These are phyloP conservation scores for Termitomyces titanicus DNA, from an alignment of 768 basidiomycete species.

Conservation along the genomic window DNA sequence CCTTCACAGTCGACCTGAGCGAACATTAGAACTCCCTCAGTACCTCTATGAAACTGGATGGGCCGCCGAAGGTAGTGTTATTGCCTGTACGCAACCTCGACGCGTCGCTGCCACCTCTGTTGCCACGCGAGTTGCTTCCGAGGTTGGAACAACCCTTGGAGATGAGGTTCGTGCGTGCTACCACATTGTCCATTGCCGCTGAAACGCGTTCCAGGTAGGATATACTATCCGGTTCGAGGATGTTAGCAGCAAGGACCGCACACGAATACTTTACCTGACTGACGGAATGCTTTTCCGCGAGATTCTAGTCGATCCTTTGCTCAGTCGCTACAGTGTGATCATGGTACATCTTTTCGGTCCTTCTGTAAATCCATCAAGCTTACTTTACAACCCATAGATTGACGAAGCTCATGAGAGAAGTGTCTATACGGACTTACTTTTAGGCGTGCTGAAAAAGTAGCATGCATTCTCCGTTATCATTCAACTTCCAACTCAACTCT, in stretches of 20 bases:
- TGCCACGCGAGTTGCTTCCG: constrained; percentile 85
- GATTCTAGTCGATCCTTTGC: constrained; percentile 84
- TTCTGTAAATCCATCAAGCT: constrained; percentile 1
- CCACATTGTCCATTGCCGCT: constrained; percentile 19
- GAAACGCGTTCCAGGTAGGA: constrained; percentile 63
- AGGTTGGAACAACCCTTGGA: constrained; percentile 84
- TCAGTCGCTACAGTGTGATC: constrained; percentile 91
- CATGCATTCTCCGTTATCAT: constrained; percentile 11
- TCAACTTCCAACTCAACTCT: constrained; percentile 1
- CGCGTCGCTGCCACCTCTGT: constrained; percentile 96
- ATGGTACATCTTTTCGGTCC: constrained; percentile 58
- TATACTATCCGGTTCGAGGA: constrained; percentile 98
- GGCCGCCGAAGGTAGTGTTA: constrained; percentile 76
- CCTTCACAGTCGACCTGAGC: constrained; percentile 11
- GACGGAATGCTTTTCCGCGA: constrained; percentile 98
- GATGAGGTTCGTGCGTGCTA: constrained; percentile 60
- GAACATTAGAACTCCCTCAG: constrained; percentile 81
- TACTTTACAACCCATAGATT: constrained; percentile 46
- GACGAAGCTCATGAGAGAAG: constrained; percentile 98
- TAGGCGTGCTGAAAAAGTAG: constrained; percentile 97
- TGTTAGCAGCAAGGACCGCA: constrained; percentile 77
- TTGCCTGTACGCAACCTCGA: constrained; percentile 91
- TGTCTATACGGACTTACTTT: constrained; percentile 89
- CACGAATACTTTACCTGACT: constrained; percentile 93
- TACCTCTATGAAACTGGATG: constrained; percentile 93